Evolutionary conservation across 805 yeast genomes (phyloP), one percentile per base, ranked within the genome.

Genomic region (Wickerhamiella lipophila): DNA sequence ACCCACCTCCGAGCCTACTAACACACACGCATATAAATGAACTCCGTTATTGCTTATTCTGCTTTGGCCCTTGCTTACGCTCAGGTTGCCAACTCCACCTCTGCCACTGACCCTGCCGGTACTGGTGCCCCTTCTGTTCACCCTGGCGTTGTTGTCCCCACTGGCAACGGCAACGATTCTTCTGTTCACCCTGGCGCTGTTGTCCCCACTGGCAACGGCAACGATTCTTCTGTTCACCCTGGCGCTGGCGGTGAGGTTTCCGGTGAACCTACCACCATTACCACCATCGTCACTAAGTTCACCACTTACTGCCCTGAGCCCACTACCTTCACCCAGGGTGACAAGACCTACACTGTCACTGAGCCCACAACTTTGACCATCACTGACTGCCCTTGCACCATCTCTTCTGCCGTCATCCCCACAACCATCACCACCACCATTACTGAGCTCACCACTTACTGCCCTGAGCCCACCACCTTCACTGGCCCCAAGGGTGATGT

Each of bases 371-470:
- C 94, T 58, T 67, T 84, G 62, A 83, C 92, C 68, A 75, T 83
- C 77, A 83, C 94, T 60, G 80, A 84, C 74, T 78, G 83, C 68
- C 88, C 88, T 64, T 83, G 94, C 73, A 81, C 89, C 63, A 49
- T 55, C 34, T 72, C 77, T 13, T 13, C 22, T n/a, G 42, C 30
- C 29, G 49, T 39, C 12, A 18, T 16, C 34, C 48, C 48, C 36
- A 38, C 42, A 19, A 45, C 48, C 29, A 30, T 45, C 21, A 45
- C 48, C 40, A 50, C 16, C 21, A 42, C 36, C 15, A 16, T 45
- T 36, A 45, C 48, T 29, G 42, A 35, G 48, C 13, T 19, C 40
- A 45, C 48, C 36, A 45, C 48, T 57, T 81, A 78, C 80, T 81
- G 87, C 66, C 87, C 87, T 64, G 68, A 60, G 54, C 65, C 87